These are phyloP conservation scores for Starmerella stigmatis DNA, from an alignment of 805 yeast species.

Conservation along the genomic window DNA sequence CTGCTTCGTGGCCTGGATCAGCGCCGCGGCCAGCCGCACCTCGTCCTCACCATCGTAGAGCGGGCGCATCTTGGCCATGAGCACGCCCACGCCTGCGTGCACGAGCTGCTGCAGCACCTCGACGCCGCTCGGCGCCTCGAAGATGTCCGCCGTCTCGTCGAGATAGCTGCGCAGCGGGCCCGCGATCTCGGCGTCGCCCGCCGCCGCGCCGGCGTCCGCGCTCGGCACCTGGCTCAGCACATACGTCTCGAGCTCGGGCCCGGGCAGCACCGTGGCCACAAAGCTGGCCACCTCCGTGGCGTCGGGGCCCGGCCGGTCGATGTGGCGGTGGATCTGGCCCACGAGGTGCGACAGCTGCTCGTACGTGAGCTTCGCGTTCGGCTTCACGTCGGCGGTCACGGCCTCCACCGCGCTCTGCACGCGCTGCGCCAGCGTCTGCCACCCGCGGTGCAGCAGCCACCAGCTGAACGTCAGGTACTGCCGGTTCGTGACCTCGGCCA, in stretches of 20 bases:
- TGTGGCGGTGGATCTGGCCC: conserved; percentile 30
- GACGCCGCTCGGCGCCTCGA: conserved; percentile 35
- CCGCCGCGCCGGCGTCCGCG: conserved; percentile 6
- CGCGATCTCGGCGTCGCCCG: conserved; percentile 21
- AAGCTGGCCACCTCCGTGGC: conserved; percentile 17
- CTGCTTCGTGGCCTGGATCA: conserved; percentile 61
- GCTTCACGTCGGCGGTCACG: conserved; percentile 54
- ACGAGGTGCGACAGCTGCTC: conserved; percentile 42
- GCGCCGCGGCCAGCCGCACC: conserved; percentile 54
- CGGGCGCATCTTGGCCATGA: conserved; percentile 34
- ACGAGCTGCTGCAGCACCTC: conserved; percentile 35
- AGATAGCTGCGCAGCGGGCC: conserved; percentile 29
- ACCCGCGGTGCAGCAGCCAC: conserved; percentile 89
- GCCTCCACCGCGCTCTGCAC: conserved; percentile 49
- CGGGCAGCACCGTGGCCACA: conserved; percentile 38
- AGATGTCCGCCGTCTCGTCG: conserved; percentile 38
- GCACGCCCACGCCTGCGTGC: conserved; percentile 37
- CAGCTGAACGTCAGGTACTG: conserved; percentile 78
- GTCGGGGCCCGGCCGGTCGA: conserved; percentile 26
- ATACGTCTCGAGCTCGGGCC: conserved; percentile 42
- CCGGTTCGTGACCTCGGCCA: conserved; percentile 43
- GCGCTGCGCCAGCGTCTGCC: conserved; percentile 45
- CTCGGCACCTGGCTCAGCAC: conserved; percentile 42
- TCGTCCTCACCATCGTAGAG: conserved; percentile 19
- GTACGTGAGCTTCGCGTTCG: conserved; percentile 58